phyloP scores from a whole-genome alignment of 2,329 filamentous ascomycete genomes.

The Ramularia endophylla region DNA sequence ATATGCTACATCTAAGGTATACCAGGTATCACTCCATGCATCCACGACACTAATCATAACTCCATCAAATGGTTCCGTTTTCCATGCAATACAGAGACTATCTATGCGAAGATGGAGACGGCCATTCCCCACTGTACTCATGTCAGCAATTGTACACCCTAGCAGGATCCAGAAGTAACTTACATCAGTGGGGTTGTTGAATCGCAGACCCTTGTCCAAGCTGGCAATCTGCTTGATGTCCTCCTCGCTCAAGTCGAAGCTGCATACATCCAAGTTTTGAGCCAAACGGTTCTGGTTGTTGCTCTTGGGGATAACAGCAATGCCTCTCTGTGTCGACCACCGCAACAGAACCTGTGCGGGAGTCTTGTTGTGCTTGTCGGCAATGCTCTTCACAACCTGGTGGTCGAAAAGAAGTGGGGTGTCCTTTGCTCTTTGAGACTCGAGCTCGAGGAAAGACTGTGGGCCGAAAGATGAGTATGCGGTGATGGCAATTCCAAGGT shows the following conservation, averaged over 20 bases:
- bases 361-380: conserved; percentile 64
- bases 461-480: conserved; percentile 83
- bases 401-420: conserved; percentile 67
- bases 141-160: conserved; percentile 1
- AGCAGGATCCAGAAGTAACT: conserved; percentile 29
- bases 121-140: conserved; percentile 9
- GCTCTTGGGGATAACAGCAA: conserved; percentile 79
- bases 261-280: conserved; percentile 62
- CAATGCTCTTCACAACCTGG: conserved; percentile 57
- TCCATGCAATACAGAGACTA: no score
- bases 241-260: conserved; percentile 58
- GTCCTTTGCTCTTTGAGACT: conserved; percentile 61
- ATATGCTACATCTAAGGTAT: no score
- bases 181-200: conserved; percentile 70
- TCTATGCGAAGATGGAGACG: conserved; percentile 11
- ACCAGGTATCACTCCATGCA: no score
- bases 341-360: conserved; percentile 76
- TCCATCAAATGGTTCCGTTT: no score
- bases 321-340: conserved; percentile 77
- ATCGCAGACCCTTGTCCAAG: conserved; percentile 62
- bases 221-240: conserved; percentile 63
- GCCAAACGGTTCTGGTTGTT: conserved; percentile 52
- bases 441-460: conserved; percentile 69
- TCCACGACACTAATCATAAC: no score
- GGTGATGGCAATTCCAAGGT: conserved; percentile 58